Evolutionary conservation across 2,329 filamentous ascomycete species (phyloP).

Genomic region (Colletotrichum eremochloae): DNA sequence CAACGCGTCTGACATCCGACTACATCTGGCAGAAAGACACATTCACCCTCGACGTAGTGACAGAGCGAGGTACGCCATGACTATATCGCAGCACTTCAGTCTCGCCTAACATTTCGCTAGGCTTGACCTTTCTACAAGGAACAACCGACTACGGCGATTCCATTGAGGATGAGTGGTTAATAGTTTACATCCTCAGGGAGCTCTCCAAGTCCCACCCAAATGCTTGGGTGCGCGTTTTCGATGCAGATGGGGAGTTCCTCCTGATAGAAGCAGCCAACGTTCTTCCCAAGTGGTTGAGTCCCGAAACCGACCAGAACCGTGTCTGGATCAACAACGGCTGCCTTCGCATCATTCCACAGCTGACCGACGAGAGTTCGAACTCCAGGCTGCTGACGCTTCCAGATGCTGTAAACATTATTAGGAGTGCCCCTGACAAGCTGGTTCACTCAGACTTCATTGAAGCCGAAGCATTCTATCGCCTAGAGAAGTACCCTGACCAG

Average conservation of each 20-base stretch:
- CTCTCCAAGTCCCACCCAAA: constrained; percentile 79
- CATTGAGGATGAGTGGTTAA: constrained; percentile 96
- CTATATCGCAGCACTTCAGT: background rate
- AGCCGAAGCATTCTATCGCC: constrained; percentile 89
- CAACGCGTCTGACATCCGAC: constrained; percentile 75
- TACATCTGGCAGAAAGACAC: constrained; percentile 96
- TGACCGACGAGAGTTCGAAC: constrained; percentile 54
- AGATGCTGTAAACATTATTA: constrained; percentile 75
- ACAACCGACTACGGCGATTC: constrained; percentile 92
- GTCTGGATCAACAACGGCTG: constrained; percentile 89
- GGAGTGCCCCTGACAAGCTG: constrained; percentile 67
- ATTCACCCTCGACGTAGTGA: constrained; percentile 79
- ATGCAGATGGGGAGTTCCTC: constrained; percentile 95
- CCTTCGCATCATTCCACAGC: constrained; percentile 78
- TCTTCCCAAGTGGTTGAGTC: constrained; percentile 90
- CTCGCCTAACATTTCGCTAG: constrained; percentile 49
- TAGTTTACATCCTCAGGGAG: constrained; percentile 89
- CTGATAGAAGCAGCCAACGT: constrained; percentile 93
- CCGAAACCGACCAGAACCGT: constrained; percentile 88
- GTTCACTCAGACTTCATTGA: constrained; percentile 82
- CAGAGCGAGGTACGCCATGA: constrained; percentile 62
- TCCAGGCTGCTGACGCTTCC: constrained; percentile 66
- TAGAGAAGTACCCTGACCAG: constrained; percentile 85
- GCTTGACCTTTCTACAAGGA: constrained; percentile 76
- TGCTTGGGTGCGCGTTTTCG: constrained; percentile 85